A percentile compares a stretch with the other conserved stretches of the same genome.
Evolutionary conservation across 192 early-diverging fungal species (phyloP).

Genomic region (Linnemannia zychae): DNA sequence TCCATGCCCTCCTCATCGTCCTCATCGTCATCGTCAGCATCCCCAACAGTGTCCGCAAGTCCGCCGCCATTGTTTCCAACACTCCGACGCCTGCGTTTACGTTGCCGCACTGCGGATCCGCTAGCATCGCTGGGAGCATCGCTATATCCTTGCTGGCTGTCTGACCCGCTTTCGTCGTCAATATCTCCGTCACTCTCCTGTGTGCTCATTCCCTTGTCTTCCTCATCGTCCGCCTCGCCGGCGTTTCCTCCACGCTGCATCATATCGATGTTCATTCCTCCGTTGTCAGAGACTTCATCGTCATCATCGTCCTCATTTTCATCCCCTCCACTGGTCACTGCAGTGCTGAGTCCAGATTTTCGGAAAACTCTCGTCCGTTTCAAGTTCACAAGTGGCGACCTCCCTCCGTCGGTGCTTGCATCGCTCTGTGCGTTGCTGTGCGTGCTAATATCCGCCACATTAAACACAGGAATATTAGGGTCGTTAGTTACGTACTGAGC

Average conservation of each 20-base stretch:
- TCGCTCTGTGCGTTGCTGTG: slow-evolving; percentile 44
- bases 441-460: slow-evolving; percentile 29
- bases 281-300: neutral
- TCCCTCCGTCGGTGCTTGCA: slow-evolving; percentile 33
- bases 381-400: slow-evolving; percentile 34
- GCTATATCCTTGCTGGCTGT: slow-evolving; percentile 55
- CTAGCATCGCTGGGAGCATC: slow-evolving; percentile 18
- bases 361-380: slow-evolving; percentile 43
- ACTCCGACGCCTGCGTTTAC: slow-evolving; percentile 45
- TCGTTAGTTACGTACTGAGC: neutral
- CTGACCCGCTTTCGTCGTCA: slow-evolving; percentile 58
- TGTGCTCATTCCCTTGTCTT: slow-evolving; percentile 1
- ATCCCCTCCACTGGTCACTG: slow-evolving; percentile 29
- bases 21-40: slow-evolving; percentile 20
- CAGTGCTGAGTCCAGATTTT: slow-evolving; percentile 25
- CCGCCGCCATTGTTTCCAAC: slow-evolving; percentile 17
- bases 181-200: slow-evolving; percentile 60
- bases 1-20: slow-evolving; percentile 56
- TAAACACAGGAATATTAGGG: neutral
- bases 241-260: neutral
- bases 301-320: slow-evolving; percentile 34
- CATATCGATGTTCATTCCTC: slow-evolving; percentile 3
- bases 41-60: neutral
- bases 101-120: slow-evolving; percentile 14
- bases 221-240: slow-evolving; percentile 13